Evolutionary conservation across 2,329 filamentous ascomycete genomes (phyloP).

Genomic region (Cladosporium halotolerans): DNA sequence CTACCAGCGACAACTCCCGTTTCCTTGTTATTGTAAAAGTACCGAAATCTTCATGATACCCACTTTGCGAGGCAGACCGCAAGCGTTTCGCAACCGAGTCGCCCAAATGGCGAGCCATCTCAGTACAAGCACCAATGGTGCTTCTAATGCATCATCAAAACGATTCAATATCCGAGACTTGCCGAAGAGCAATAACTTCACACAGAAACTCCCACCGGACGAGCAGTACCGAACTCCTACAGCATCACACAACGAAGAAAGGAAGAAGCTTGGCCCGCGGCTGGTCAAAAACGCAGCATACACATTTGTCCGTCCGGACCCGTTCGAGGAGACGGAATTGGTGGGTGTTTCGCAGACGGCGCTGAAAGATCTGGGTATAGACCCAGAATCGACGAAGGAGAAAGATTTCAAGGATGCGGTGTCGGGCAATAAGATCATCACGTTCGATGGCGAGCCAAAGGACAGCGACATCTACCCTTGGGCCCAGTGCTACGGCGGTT

Average conservation of each 20-base stretch:
- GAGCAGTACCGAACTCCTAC: conserved; percentile 71
- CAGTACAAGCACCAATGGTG: conserved; percentile 23
- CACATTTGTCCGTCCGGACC: conserved; percentile 82
- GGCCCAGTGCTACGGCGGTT: conserved; percentile 95
- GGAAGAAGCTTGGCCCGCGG: conserved; percentile 69
- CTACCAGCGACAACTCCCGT: neutral
- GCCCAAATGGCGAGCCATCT: conserved; percentile 42
- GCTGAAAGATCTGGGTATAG: conserved; percentile 73
- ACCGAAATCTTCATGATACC: conserved; percentile 1
- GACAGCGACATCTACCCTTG: conserved; percentile 81
- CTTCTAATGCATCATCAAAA: conserved; percentile 13
- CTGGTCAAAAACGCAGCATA: conserved; percentile 80
- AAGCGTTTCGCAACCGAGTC: conserved; percentile 25
- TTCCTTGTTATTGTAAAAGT: neutral
- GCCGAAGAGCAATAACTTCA: conserved; percentile 61
- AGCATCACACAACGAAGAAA: conserved; percentile 72
- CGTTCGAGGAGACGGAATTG: conserved; percentile 65
- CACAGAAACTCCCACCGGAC: conserved; percentile 66
- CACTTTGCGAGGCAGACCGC: conserved; percentile 12
- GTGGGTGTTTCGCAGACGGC: conserved; percentile 74
- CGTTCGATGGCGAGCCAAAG: conserved; percentile 58
- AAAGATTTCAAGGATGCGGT: conserved; percentile 72
- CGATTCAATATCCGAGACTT: conserved; percentile 44
- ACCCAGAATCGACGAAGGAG: conserved; percentile 58
- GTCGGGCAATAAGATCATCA: conserved; percentile 75